Evolutionary conservation across 2,329 filamentous ascomycete genomes (phyloP), one percentile per base, ranked within the genome.

Genomic region (Lachnellula subtilissima): DNA sequence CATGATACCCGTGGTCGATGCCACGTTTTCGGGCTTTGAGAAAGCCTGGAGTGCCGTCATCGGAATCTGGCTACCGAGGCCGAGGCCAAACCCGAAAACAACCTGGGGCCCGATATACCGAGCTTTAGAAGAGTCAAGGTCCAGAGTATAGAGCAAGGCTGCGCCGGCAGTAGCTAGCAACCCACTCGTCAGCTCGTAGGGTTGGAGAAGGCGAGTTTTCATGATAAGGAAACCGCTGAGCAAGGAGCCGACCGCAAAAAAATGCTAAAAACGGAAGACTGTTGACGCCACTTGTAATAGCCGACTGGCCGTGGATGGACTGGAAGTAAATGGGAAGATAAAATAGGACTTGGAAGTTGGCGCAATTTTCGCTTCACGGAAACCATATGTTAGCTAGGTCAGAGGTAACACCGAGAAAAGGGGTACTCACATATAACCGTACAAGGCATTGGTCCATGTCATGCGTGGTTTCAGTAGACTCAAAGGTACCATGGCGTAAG

Each of bases 61-160:
- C 14, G 67, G 48, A 52, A 48, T 43, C 28, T 80, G 76, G 49
- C 77, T 68, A n/a, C 67, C 70, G 4, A 73, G 59, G 5, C 77
- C 78, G 61, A 70, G 72, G 7, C 75, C 76, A 1, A 75, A 50
- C 2, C 78, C 78, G 2, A 71, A 60, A 3, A 80, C 53, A 25
- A 79, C 71, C 64, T 80, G 76, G 61, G 77, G 79, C 8, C 76
- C 77, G 52, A 80, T 76, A 75, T 76, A 79, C 43, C 71, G 69
- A 19, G 66, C 74, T 3, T 69, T 69, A 3, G 70, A 63, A 4
- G 75, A 74, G 50, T 71, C 59, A 8, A 73, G 61, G 7, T 73
- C 67, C 4, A 79, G 54, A 0, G 70, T 71, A 57, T 74, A 75
- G 15, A 76, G 52, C 1, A 76, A 69, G 17, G 73, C 74, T 14